Base-by-base conservation (phyloP, 2,329 filamentous ascomycete genomes). In the Domatiomyces globalis region DNA sequence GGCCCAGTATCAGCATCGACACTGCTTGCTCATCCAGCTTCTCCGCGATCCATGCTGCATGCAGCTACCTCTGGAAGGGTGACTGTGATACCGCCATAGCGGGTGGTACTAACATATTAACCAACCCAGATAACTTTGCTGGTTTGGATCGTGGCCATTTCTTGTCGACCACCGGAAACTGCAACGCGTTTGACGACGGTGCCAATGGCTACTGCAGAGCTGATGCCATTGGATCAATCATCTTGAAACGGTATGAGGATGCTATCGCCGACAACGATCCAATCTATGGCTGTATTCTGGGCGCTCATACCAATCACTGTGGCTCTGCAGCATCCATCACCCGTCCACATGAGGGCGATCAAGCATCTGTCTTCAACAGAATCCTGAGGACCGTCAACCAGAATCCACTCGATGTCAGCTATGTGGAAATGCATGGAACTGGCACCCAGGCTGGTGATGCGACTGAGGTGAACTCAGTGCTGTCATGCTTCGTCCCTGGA, bases 381-480 rank as follows among this genome's bases (percentile, higher is more conserved):
- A 69, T 71, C 46, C 57, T 72, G 53, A 69, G 68, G 55, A 66
- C 67, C 53, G 64, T 65, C 27, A 61, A 61, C 45, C 60, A 71
- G 6, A 81, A 89, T 61, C 83, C 86, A 1, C 75, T 80, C 48
- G 84, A 89, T 56, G 76, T 94, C 47, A 81, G 81, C 66, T 94
- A 90, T 62, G 81, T 94, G 7, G 87, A 94, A 67, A 87, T 92
- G 81, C 87, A 94, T 65, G 87, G 85, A 12, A 94, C 87, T 2
- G 87, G 87, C 29, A 94, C 86, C 0, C 85, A 92, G 65, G 86
- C 84, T 29, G 87, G 85, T 54, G 87, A 94, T 62, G 81, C 80
- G 6, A 84, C 80, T 3, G 88, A 95, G 65, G 89, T 90, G 83
- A 73, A 79, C 1, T 87, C 83, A 0, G 84, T 94, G 47, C 79